Conservation (phyloP, 2,329 filamentous ascomycete genomes). For the Penicillium sp. region DNA sequence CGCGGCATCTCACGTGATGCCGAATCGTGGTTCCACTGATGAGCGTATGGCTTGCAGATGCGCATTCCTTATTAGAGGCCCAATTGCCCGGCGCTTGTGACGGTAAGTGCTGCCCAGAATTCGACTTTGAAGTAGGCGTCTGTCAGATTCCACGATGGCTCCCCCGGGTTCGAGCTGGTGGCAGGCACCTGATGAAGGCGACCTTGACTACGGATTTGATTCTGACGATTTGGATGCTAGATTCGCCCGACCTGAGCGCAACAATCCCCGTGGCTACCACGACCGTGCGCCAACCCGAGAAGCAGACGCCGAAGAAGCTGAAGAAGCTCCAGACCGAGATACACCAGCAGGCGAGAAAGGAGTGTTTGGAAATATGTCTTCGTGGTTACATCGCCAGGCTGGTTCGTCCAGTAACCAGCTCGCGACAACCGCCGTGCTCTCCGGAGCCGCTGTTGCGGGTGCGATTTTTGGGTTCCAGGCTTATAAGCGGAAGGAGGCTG, state of each 20-base stretch:
- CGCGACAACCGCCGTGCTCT: constrained; percentile 47
- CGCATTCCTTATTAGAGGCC: constrained; percentile 21
- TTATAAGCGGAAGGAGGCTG: constrained; percentile 57
- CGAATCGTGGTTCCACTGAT: constrained; percentile 25
- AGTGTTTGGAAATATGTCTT: constrained; percentile 41
- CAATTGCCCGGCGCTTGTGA: constrained; percentile 7
- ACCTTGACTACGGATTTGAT: constrained; percentile 32
- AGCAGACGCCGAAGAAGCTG: constrained; percentile 2
- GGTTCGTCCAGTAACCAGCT: constrained; percentile 49
- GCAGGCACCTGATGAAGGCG: constrained; percentile 22
- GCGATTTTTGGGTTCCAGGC: constrained; percentile 63
- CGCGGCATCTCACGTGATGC: constrained; percentile 24
- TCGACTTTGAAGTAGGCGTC: too few relatives aligned
- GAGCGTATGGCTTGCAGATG: constrained; percentile 25
- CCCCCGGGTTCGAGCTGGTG: constrained; percentile 21
- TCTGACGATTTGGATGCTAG: constrained; percentile 30
- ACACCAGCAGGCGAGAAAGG: constrained; percentile 7
- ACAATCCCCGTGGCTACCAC: constrained; percentile 11
- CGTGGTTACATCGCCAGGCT: constrained; percentile 49
- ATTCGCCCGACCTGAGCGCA: constrained; percentile 21
- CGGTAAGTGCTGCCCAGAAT: constrained; percentile 14
- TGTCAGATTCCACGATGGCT: constrained; percentile 13
- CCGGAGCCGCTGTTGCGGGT: constrained; percentile 50
- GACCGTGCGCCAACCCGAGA: constrained; percentile 13
- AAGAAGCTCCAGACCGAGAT: background rate